Evolutionary conservation across 345 rosid genomes (phyloP).

Genomic region (Citrus reticulata): DNA sequence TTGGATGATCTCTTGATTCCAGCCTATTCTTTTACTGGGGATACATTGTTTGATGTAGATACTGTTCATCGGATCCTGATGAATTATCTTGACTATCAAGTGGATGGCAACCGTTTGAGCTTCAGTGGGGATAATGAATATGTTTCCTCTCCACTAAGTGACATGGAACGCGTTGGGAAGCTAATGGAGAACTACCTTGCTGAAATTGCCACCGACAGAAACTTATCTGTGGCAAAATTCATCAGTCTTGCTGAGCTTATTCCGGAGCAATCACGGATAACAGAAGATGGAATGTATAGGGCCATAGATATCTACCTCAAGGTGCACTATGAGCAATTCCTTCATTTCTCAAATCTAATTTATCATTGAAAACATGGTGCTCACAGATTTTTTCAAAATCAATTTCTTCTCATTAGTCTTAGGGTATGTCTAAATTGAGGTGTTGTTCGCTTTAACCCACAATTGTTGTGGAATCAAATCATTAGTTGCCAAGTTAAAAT

Average conservation of each 20-base stretch:
- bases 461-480: background rate
- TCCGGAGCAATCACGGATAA: conserved; percentile 71
- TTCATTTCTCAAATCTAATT: background rate
- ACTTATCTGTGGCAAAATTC: conserved; percentile 57
- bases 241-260: conserved; percentile 67
- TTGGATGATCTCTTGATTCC: conserved; percentile 87
- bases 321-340: conserved; percentile 36
- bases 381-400: background rate
- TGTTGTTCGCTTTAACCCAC: background rate
- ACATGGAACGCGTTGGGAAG: conserved; percentile 81
- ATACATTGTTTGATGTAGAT: conserved; percentile 77
- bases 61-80: conserved; percentile 72
- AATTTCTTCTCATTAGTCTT: background rate
- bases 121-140: conserved; percentile 33
- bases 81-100: conserved; percentile 64
- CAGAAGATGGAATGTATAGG: conserved; percentile 90
- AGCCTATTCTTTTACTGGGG: conserved; percentile 68
- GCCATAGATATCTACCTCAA: conserved; percentile 89
- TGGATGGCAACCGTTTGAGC: conserved; percentile 39
- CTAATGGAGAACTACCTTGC: conserved; percentile 85
- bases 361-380: background rate
- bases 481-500: background rate
- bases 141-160: conserved; percentile 43
- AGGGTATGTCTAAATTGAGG: background rate
- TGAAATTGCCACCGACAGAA: conserved; percentile 81